These are phyloP conservation scores for Tuber indicum DNA, from an alignment of 495 filamentous ascomycete species.

Conservation along the genomic window DNA sequence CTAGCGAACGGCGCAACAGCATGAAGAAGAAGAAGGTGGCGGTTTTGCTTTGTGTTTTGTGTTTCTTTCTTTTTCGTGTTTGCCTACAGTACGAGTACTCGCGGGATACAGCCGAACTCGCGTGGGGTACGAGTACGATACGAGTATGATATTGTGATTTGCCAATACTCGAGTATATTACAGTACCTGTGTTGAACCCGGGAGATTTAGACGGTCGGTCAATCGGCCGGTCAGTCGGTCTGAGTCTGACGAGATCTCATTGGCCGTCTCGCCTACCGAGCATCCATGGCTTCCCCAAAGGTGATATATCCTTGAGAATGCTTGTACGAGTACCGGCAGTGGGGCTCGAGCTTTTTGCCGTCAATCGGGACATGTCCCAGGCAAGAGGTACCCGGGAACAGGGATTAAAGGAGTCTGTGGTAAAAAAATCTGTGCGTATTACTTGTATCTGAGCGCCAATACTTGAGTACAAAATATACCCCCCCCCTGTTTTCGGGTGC, in stretches of 20 bases:
- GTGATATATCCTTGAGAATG: not conserved
- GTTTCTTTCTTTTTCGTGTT: not conserved
- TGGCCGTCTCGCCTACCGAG: not conserved
- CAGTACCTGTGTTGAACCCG: not conserved
- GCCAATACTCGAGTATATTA: not conserved
- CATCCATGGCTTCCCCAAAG: not conserved
- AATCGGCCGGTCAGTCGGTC: not conserved
- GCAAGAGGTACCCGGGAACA: not conserved
- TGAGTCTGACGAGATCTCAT: not conserved
- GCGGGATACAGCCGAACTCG: not conserved
- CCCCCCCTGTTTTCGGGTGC: not conserved
- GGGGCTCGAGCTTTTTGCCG: slow-evolving; percentile 3
- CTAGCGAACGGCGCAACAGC: not conserved
- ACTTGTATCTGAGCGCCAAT: not conserved
- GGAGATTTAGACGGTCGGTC: not conserved
- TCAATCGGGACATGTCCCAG: not conserved
- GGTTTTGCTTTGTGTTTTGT: not conserved
- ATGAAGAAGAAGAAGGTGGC: not conserved
- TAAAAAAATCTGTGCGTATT: not conserved
- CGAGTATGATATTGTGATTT: not conserved
- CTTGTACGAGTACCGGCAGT: not conserved
- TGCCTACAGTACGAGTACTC: not conserved
- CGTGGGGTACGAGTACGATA: not conserved
- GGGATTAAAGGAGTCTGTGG: not conserved
- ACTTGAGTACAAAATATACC: not conserved